Base-by-base conservation (phyloP, 768 basidiomycete species). In the Suillus subaureus region DNA sequence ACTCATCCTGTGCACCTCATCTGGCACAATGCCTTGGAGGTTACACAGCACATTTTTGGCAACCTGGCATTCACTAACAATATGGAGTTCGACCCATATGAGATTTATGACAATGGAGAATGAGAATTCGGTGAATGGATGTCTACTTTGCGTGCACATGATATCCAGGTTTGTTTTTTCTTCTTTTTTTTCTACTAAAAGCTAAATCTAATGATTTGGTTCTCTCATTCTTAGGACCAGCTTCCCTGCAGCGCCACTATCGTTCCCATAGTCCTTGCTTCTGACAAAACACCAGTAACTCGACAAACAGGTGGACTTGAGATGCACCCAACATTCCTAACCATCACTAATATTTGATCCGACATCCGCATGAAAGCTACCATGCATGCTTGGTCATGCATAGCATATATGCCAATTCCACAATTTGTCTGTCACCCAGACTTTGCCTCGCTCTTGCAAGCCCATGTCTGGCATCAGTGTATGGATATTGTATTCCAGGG, bases 1-100 rank as follows among this genome's bases (percentile, higher is more conserved):
- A 69, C 65, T 31, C 40, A 63, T 1, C 67, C 70, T 1, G 52
- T 74, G 16, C 31, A 60, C 7, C 62, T 78, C 0, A 73, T 69
- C 66, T 75, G 73, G 64, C 69, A 71, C 0, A 67, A 78, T 65
- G 63, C 68, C 15, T 15, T 77, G 0, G 66, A 78, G 56, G 74
- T 71, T 7, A 18, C 71, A 3, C 15, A 70, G 28, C 66, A 65
- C 5, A 57, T 79, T 2, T 67, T 76, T 26, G 56, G 64, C 4
- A 73, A 70, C 61, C 78, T 72, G 0, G 35, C 70, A 0, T 64
- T 78, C 15, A 62, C 64, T 8, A 66, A 72, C 8, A 42, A 72
- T 40, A 66, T 76, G 28, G 58, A 67, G 2, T 70, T 68, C n/a
- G 66, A 61, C 23, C 77, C 77, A 3, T 67, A 71, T 5, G 60